These are phyloP conservation scores for Gynandropsis gynandra DNA, from an alignment of 345 rosid genomes.

Conservation along the genomic window DNA sequence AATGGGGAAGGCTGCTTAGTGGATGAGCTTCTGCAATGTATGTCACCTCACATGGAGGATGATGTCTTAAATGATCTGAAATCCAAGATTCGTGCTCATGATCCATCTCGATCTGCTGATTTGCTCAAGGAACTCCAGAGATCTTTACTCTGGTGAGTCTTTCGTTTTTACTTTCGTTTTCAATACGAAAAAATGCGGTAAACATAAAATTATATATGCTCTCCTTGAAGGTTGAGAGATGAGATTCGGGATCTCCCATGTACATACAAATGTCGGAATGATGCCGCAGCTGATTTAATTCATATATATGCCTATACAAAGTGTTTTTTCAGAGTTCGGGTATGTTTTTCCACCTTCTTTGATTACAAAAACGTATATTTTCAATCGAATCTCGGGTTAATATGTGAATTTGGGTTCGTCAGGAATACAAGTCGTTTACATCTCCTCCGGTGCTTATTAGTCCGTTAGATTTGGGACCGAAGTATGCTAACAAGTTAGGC, in stretches of 20 bases:
- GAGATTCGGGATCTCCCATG: constrained; percentile 84
- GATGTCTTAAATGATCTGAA: constrained; percentile 51
- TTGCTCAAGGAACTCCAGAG: constrained; percentile 63
- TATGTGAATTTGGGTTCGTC: constrained; percentile 21
- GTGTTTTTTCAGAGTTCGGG: constrained; percentile 71
- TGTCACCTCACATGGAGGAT: constrained; percentile 68
- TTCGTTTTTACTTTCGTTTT: no score
- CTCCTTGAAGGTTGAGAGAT: constrained; percentile 77
- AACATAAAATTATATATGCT: no score
- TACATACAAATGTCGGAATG: constrained; percentile 87
- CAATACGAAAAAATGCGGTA: no score
- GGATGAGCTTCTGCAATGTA: constrained; percentile 77
- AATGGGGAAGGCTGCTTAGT: constrained; percentile 87
- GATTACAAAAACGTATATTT: constrained; percentile 11
- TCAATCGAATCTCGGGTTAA: constrained; percentile 12
- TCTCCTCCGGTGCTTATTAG: constrained; percentile 87
- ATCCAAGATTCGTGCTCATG: constrained; percentile 59
- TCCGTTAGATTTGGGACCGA: constrained; percentile 89
- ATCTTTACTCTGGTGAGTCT: constrained; percentile 80
- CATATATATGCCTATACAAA: constrained; percentile 89
- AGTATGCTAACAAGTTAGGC: constrained; percentile 70
- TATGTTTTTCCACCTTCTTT: constrained; percentile 29
- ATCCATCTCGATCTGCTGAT: constrained; percentile 64
- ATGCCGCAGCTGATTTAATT: constrained; percentile 98
- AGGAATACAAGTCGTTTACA: constrained; percentile 74